A percentile compares a stretch with the other conserved stretches of the same genome.
These are phyloP conservation scores for Talaromyces adpressus DNA, from an alignment of 495 filamentous ascomycete species.

Conservation along the genomic window DNA sequence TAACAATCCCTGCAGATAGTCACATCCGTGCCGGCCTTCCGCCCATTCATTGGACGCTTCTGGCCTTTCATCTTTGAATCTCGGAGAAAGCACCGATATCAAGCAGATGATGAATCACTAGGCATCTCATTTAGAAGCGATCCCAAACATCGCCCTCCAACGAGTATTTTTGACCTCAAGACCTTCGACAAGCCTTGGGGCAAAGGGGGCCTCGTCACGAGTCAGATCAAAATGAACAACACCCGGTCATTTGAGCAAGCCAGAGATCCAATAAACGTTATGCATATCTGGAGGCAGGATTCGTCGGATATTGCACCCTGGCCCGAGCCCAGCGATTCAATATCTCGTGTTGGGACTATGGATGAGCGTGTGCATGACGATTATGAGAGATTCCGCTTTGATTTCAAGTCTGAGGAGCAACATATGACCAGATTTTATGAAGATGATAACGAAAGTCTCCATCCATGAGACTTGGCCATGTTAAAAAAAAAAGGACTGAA, in stretches of 20 bases:
- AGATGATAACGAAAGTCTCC: background rate
- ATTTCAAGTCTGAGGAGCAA: background rate
- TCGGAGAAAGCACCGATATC: background rate
- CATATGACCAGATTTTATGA: background rate
- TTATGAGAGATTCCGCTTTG: background rate
- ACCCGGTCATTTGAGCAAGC: background rate
- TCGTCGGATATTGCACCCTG: background rate
- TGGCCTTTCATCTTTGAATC: background rate
- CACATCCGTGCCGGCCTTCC: background rate
- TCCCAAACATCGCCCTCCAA: background rate
- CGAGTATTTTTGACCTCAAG: background rate
- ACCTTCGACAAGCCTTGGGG: background rate
- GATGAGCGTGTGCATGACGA: background rate
- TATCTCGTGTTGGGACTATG: background rate
- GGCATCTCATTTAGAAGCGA: background rate
- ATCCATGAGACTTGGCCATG: background rate
- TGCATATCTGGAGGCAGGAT: background rate
- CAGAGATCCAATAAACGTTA: background rate
- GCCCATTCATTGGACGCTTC: background rate
- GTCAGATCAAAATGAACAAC: background rate
- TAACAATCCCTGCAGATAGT: background rate
- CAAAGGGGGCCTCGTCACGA: background rate
- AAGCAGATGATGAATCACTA: background rate
- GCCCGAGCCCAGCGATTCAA: background rate
- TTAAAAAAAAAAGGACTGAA: background rate